Conservation (phyloP, 192 early-diverging fungal species). For the Coemansia sp. region DNA sequence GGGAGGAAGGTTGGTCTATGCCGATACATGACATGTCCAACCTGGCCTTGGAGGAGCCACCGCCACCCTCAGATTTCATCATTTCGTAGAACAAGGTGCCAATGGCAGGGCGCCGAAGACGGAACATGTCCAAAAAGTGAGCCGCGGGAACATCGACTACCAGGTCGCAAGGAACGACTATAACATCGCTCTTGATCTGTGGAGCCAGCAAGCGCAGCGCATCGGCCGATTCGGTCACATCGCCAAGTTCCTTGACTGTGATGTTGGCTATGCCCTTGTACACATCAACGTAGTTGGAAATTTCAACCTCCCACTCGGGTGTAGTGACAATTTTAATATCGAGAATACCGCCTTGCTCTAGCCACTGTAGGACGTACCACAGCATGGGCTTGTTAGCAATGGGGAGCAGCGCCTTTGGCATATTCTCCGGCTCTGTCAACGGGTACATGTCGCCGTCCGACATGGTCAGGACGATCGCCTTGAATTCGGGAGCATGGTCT, state of each 20-base stretch:
- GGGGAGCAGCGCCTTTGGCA: constrained; percentile 94
- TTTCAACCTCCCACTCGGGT: constrained; percentile 63
- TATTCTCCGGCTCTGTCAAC: constrained; percentile 75
- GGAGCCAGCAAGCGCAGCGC: constrained; percentile 76
- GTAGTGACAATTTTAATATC: constrained; percentile 77
- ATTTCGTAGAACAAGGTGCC: constrained; percentile 83
- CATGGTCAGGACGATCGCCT: constrained; percentile 45
- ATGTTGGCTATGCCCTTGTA: constrained; percentile 60
- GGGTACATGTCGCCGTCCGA: constrained; percentile 62
- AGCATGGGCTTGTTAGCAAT: constrained; percentile 95
- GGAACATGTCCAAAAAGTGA: constrained; percentile 82
- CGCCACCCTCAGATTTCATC: constrained; percentile 69
- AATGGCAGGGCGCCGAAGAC: constrained; percentile 75
- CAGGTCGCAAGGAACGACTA: constrained; percentile 90
- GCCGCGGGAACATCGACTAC: constrained; percentile 83
- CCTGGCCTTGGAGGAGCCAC: constrained; percentile 44
- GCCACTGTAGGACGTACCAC: constrained; percentile 90
- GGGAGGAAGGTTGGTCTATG: constrained; percentile 52
- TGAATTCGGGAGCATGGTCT: constrained; percentile 43
- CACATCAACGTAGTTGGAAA: constrained; percentile 47
- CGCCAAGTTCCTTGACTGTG: constrained; percentile 44
- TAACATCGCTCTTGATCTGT: constrained; percentile 88
- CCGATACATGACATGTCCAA: constrained; percentile 31
- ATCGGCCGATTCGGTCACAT: constrained; percentile 78
- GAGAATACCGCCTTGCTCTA: constrained; percentile 78